A percentile compares a stretch with the other conserved stretches of the same genome.
Conservation (phyloP, 768 basidiomycete genomes). For the Russula sp. region DNA sequence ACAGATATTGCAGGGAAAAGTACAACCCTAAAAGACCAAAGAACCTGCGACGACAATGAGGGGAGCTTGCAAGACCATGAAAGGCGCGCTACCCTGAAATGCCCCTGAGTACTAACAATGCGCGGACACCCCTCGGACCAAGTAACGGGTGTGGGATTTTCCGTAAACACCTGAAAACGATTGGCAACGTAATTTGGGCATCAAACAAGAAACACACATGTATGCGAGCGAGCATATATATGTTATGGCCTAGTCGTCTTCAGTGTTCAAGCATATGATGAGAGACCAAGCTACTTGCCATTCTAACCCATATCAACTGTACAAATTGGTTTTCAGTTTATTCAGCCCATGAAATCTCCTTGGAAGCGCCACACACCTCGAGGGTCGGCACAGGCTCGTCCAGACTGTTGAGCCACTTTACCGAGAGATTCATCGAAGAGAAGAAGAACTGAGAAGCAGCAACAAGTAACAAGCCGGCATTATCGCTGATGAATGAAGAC, state of each 20-base stretch:
- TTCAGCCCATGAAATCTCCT: neutral
- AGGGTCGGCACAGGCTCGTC: slow-evolving; percentile 54
- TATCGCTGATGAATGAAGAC: slow-evolving; percentile 28
- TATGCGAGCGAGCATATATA: slow-evolving; percentile 37
- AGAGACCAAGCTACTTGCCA: slow-evolving; percentile 36
- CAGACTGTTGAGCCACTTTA: slow-evolving; percentile 54
- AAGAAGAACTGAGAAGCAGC: slow-evolving; percentile 53
- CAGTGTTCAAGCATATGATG: slow-evolving; percentile 4
- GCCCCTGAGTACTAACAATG: slow-evolving; percentile 51
- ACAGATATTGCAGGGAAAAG: slow-evolving; percentile 66
- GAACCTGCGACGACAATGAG: slow-evolving; percentile 41
- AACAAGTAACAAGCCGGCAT: slow-evolving; percentile 57
- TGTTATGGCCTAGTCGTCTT: slow-evolving; percentile 42
- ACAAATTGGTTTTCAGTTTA: neutral
- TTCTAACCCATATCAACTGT: slow-evolving; percentile 51
- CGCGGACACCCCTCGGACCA: slow-evolving; percentile 63
- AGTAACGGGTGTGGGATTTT: slow-evolving; percentile 52
- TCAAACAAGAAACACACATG: slow-evolving; percentile 33
- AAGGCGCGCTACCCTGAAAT: slow-evolving; percentile 45
- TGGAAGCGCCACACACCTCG: slow-evolving; percentile 37
- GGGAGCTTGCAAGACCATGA: no score
- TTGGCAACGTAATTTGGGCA: neutral
- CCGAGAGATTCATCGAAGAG: slow-evolving; percentile 53
- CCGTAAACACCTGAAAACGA: slow-evolving; percentile 32
- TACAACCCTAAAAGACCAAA: slow-evolving; percentile 66